Percentiles rank a stretch among this genome's conserved stretches.
Conservation (phyloP, 441 rosid genomes). For the Croton setiger region DNA sequence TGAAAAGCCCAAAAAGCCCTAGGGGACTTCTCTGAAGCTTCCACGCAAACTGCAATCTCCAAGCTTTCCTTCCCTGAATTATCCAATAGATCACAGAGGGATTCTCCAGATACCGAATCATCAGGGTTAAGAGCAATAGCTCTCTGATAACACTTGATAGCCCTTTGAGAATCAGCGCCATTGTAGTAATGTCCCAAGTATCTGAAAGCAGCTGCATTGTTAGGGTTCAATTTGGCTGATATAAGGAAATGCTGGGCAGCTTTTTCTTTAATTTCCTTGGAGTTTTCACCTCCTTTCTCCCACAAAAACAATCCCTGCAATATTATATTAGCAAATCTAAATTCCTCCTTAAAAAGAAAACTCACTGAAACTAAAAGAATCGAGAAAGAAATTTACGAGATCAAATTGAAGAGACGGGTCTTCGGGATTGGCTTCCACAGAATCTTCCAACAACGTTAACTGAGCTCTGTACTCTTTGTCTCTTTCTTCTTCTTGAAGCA, state of each 20-base stretch:
- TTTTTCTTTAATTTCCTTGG: conserved; percentile 38
- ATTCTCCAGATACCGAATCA: conserved; percentile 74
- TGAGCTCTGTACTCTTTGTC: conserved; percentile 15
- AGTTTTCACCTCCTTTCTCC: conserved; percentile 37
- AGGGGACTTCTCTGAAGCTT: conserved; percentile 77
- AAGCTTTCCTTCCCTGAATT: conserved; percentile 62
- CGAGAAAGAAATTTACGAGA: conserved; percentile 37
- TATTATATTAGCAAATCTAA: background rate
- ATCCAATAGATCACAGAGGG: conserved; percentile 79
- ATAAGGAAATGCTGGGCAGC: conserved; percentile 76
- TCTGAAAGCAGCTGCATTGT: conserved; percentile 60
- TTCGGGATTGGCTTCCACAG: conserved; percentile 59
- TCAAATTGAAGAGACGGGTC: conserved; percentile 61
- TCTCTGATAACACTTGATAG: conserved; percentile 89
- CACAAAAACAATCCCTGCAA: conserved; percentile 68
- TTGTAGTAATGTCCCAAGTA: conserved; percentile 82
- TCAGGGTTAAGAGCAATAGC: conserved; percentile 58
- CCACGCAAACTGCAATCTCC: conserved; percentile 66
- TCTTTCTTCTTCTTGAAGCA: conserved; percentile 29
- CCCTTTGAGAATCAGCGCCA: conserved; percentile 52
- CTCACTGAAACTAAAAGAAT: background rate
- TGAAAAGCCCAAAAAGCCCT: conserved; percentile 96
- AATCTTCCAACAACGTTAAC: conserved; percentile 42
- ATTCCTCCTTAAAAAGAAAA: background rate
- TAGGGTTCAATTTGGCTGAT: conserved; percentile 66